These are phyloP conservation scores for Chaetomium olivaceum DNA, from an alignment of 2,329 filamentous ascomycete genomes.

Conservation along the genomic window DNA sequence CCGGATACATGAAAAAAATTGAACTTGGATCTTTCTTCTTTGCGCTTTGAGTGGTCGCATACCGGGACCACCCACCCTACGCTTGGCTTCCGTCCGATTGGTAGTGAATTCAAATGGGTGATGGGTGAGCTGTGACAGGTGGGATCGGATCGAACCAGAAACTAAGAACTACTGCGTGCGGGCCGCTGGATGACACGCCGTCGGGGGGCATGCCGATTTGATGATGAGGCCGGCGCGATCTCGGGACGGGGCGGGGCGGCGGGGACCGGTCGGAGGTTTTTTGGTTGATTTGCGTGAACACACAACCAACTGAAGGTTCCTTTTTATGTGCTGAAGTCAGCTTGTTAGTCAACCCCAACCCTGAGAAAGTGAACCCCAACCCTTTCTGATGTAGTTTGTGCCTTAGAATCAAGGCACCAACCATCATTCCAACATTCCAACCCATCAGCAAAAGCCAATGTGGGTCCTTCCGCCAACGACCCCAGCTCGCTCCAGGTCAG, in stretches of 20 bases:
- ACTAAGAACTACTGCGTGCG: background rate
- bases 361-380: background rate
- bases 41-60: background rate
- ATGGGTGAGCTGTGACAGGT: background rate
- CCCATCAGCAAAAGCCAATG: background rate
- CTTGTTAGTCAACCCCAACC: background rate
- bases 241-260: slow-evolving; percentile 8
- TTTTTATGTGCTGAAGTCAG: too few relatives aligned
- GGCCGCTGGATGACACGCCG: slow-evolving; percentile 4
- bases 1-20: slow-evolving; percentile 26
- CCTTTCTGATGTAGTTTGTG: background rate
- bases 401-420: background rate
- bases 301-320: too few relatives aligned
- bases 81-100: background rate
- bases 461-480: slow-evolving; percentile 3
- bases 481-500: background rate
- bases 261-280: slow-evolving; percentile 7
- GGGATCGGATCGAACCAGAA: slow-evolving; percentile 1
- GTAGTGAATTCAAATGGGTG: background rate
- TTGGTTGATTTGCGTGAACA: background rate
- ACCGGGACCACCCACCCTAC: background rate
- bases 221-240: slow-evolving; percentile 10
- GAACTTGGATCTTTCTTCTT: slow-evolving; percentile 3
- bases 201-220: slow-evolving; percentile 23
- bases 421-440: background rate